A percentile compares a stretch with the other conserved stretches of the same genome.
Evolutionary conservation across 2,329 filamentous ascomycete genomes (phyloP).

Genomic region (Arthrobotrys megalospora): DNA sequence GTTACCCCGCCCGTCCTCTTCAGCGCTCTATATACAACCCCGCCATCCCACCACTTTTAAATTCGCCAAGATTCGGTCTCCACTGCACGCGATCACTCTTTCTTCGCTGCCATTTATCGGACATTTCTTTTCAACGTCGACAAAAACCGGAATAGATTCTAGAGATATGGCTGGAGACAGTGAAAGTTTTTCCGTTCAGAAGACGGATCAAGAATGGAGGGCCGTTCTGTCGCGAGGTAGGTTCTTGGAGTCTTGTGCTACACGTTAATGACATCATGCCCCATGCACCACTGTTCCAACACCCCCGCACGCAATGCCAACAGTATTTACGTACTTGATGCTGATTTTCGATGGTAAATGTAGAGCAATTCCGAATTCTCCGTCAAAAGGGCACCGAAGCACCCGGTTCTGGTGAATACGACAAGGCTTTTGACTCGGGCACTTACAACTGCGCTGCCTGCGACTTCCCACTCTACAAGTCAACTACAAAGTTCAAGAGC

Average conservation of each 20-base stretch:
- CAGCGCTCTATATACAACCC: neutral
- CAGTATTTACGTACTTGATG: conserved; percentile 65
- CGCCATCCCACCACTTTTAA: conserved; percentile 21
- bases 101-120: conserved; percentile 49
- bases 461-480: conserved; percentile 89
- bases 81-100: conserved; percentile 40
- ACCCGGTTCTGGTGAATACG: conserved; percentile 83
- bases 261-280: neutral
- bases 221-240: conserved; percentile 82
- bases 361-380: conserved; percentile 95
- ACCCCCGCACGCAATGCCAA: conserved; percentile 67
- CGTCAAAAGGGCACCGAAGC: conserved; percentile 92
- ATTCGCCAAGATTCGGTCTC: conserved; percentile 46
- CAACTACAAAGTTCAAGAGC: conserved; percentile 93
- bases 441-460: conserved; percentile 92
- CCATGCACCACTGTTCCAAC: conserved; percentile 10
- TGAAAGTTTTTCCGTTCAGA: conserved; percentile 85
- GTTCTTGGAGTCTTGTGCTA: conserved; percentile 60
- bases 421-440: conserved; percentile 87
- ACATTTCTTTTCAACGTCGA: conserved; percentile 41
- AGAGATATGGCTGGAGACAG: conserved; percentile 70
- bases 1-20: conserved; percentile 3
- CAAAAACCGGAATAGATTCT: conserved; percentile 39
- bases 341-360: neutral
- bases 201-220: conserved; percentile 87